These are phyloP conservation scores for Spathaspora passalidarum DNA, from an alignment of 805 yeast genomes.

Conservation along the genomic window DNA sequence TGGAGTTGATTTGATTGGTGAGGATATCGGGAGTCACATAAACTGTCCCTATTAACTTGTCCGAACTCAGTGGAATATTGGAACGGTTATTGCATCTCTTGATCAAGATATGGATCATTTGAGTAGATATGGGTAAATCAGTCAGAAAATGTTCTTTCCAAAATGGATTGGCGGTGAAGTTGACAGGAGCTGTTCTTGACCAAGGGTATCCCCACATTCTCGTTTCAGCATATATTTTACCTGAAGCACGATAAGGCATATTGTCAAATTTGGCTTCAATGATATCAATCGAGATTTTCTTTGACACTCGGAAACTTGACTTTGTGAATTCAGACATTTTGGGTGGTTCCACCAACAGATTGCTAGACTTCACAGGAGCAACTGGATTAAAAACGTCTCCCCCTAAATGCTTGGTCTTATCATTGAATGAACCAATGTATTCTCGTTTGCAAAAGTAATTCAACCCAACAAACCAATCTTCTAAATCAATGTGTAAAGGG, in stretches of 20 bases:
- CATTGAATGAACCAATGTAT: conserved; percentile 35
- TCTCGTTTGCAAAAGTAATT: conserved; percentile 62
- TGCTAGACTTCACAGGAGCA: background rate
- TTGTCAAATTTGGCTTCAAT: conserved; percentile 59
- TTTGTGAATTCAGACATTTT: conserved; percentile 16
- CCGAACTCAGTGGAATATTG: conserved; percentile 22
- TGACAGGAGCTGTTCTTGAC: conserved; percentile 72
- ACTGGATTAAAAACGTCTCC: background rate
- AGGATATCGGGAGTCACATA: conserved; percentile 53
- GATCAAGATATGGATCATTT: conserved; percentile 47
- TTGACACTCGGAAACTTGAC: conserved; percentile 51
- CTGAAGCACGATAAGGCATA: conserved; percentile 1
- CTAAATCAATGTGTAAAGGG: conserved; percentile 65
- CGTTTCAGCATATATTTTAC: conserved; percentile 63
- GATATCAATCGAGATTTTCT: conserved; percentile 53
- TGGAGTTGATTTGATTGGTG: conserved; percentile 20
- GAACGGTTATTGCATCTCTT: conserved; percentile 27
- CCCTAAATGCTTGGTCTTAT: conserved; percentile 3
- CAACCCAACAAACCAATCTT: conserved; percentile 73
- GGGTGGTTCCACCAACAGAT: conserved; percentile 1
- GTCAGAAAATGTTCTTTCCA: conserved; percentile 79
- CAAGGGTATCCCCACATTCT: conserved; percentile 70
- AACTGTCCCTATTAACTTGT: conserved; percentile 51
- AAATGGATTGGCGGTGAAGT: conserved; percentile 53
- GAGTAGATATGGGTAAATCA: conserved; percentile 56